Evolutionary conservation across 1,284 basidiomycete genomes (phyloP), one percentile per base, ranked within the genome.

Genomic region (Anthracocystis panici-leucophaei): DNA sequence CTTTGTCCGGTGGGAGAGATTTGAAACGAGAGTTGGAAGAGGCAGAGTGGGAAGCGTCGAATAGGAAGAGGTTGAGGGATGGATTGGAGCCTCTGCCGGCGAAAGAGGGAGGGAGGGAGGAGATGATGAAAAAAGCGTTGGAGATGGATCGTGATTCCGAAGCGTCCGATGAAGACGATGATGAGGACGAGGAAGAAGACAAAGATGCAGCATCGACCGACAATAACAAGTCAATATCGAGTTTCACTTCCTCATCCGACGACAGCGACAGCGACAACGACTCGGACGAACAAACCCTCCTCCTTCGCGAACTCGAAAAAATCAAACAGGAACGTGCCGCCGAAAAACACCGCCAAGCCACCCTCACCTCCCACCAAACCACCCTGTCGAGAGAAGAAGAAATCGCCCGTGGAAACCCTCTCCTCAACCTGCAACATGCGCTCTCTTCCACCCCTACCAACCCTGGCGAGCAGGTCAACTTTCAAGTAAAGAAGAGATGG

Each of bases 381-480:
- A 65, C 27, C 18, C 50, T 65, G 16, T 27, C 67, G 14, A 65
- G 75, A 3, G 75, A 85, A 57, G 71, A 82, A 35, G 73, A 83
- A 57, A 82, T 85, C 56, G 83, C 83, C 2, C 45, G 55, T 16
- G 82, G 81, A 10, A 85, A 85, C 46, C 83, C 83, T 1, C 66
- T 85, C 0, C 59, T 85, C 41, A 83, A 84, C 54, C 66, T 84
- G 33, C 80, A 83, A 52, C 52, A 64, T 35, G 72, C 77, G 8
- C 56, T 77, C 44, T 72, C 79, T 7, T 52, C 65, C 25, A 42
- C 53, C 14, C 5, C 56, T 44, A 29, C 29, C 20, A 29, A 38
- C 5, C 25, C 21, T 0, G 54, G 27, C 18, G 41, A 25, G 11
- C 16, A 38, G 5, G 11, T 9, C 4, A 49, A 52, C 35, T 82